Percentiles rank a stretch among this genome's conserved stretches.
These are phyloP conservation scores for Persicaria maculosa DNA, from an alignment of 148 eudicot species.

Conservation along the genomic window DNA sequence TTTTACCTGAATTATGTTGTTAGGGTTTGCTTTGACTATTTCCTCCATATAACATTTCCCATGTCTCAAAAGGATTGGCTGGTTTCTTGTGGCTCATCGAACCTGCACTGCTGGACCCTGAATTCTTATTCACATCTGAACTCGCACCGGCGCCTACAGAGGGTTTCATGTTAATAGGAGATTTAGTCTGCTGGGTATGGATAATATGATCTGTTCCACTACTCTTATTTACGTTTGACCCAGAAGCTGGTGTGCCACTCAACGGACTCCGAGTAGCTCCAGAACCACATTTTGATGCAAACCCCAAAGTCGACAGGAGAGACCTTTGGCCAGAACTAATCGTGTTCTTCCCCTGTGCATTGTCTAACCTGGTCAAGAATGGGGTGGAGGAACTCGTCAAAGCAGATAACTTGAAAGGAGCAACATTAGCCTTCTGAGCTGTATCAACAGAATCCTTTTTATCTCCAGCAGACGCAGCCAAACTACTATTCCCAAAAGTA, in stretches of 20 bases:
- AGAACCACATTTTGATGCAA: not conserved
- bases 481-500: not conserved
- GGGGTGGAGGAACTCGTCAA: not conserved
- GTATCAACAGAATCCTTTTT: not conserved
- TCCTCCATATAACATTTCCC: too few species aligned
- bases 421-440: constrained; percentile 2
- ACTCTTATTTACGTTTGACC: too few species aligned
- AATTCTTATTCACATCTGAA: too few species aligned
- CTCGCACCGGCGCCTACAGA: too few species aligned
- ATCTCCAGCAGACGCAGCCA: not conserved
- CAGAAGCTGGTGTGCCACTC: not conserved
- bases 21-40: too few species aligned
- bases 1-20: too few species aligned
- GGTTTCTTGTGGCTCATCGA: too few species aligned
- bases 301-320: not conserved
- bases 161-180: too few species aligned
- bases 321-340: constrained; percentile 6
- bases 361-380: constrained; percentile 5
- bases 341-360: not conserved
- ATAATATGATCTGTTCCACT: too few species aligned
- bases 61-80: too few species aligned
- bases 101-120: too few species aligned
- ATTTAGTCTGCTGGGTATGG: too few species aligned
- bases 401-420: constrained; percentile 5
- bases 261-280: not conserved